A percentile compares a stretch with the other conserved stretches of the same genome.
These are phyloP conservation scores for Stachybotrys chlorohalonatus DNA, from an alignment of 2,329 filamentous ascomycete genomes.

Conservation along the genomic window DNA sequence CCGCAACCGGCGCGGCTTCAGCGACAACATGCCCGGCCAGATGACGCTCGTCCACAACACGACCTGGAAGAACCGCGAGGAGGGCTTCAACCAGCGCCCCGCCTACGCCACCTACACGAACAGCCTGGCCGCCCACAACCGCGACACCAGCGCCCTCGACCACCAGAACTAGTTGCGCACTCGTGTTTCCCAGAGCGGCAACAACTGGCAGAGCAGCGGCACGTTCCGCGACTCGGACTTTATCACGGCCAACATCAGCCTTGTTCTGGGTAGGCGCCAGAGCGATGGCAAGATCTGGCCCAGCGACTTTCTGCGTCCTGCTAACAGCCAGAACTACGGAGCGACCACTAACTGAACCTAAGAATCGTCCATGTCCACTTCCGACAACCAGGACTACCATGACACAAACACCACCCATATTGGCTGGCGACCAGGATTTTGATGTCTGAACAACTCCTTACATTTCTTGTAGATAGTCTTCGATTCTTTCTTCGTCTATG, in stretches of 20 bases:
- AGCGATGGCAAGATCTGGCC: neutral
- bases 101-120: neutral
- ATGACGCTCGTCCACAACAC: neutral
- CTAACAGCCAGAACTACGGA: neutral
- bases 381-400: no score
- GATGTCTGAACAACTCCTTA: no score
- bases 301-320: neutral
- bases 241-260: neutral
- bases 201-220: neutral
- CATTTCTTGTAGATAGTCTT: no score
- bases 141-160: neutral
- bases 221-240: neutral
- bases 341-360: neutral
- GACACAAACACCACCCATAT: no score
- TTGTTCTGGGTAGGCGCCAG: neutral
- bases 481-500: no score
- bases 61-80: slow-evolving; percentile 1
- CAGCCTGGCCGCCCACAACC: neutral
- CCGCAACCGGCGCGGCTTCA: neutral
- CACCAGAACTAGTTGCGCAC: neutral
- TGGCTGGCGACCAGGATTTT: no score
- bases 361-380: no score
- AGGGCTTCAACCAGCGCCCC: slow-evolving; percentile 1
- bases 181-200: neutral
- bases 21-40: neutral